Evolutionary conservation across 208 protist genomes (phyloP).

Genomic region (Wallacemonas sp.): DNA sequence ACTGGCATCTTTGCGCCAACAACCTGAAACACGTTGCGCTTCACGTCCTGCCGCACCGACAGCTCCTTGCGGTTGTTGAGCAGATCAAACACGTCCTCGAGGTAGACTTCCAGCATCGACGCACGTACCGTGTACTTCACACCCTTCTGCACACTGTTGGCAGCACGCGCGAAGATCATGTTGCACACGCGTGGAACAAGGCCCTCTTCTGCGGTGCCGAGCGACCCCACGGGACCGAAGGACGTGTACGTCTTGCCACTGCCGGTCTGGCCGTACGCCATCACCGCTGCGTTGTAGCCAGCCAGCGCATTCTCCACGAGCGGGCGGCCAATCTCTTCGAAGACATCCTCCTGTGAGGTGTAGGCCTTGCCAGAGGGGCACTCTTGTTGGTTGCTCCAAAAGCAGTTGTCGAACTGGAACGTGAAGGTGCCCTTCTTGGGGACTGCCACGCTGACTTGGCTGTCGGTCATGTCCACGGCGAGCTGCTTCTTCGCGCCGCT

Average conservation of each 20-base stretch:
- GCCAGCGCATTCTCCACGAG: constrained; percentile 89
- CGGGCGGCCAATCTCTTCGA: constrained; percentile 79
- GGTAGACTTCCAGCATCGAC: constrained; percentile 96
- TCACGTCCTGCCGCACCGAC: constrained; percentile 83
- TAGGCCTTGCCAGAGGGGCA: constrained; percentile 36
- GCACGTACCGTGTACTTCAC: constrained; percentile 54
- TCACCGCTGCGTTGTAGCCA: constrained; percentile 84
- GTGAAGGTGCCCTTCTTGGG: constrained; percentile 70
- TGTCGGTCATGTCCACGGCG: constrained; percentile 66
- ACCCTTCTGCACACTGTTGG: constrained; percentile 55
- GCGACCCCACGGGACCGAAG: constrained; percentile 59
- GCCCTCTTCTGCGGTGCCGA: constrained; percentile 62
- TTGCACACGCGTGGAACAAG: constrained; percentile 84
- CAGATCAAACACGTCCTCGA: constrained; percentile 94
- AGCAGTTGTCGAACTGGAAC: constrained; percentile 94
- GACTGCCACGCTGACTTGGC: constrained; percentile 61
- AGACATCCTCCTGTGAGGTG: constrained; percentile 83
- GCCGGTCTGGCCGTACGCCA: constrained; percentile 90
- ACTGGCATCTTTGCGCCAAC: constrained; percentile 72
- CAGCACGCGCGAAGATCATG: constrained; percentile 74
- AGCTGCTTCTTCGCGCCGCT: constrained; percentile 30
- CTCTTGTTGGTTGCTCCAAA: constrained; percentile 86
- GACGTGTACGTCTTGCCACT: constrained; percentile 87
- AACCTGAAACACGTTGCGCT: constrained; percentile 82
- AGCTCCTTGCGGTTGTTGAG: constrained; percentile 83